Base-by-base conservation (phyloP, 1,284 basidiomycete genomes). In the Ceratobasidium sp. region DNA sequence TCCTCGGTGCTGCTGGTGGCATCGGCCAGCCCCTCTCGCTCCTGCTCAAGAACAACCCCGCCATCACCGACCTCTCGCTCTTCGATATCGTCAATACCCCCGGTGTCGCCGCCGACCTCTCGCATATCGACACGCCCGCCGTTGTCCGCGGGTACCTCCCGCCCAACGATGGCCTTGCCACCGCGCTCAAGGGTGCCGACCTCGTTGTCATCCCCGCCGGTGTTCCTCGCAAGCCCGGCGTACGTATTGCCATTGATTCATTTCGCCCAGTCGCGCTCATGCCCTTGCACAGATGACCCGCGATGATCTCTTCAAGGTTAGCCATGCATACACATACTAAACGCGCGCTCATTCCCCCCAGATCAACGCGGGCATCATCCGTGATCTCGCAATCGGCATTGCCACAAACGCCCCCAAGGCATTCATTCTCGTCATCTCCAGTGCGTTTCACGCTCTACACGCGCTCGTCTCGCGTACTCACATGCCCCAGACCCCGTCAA, bases 291-390 rank as follows among this genome's bases (percentile, higher is more conserved):
- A 74, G 75, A 76, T 74, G 75, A 71, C 65, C 7, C 66, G 76
- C 73, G 96, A 98, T 82, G 93, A 96, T 83, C 87, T 97, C 22
- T 97, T 97, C 90, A 96, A 96, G 87, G 93, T 91, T 75, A 77
- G 83, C 34, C 31, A 34, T 31, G 27, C 29, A 53, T n/a, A 51
- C 14, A 37, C 68, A 54, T 16, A 34, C 59, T n/a, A 27, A n/a
- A 41, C 62, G 24, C 49, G 31, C 48, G 43, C 69, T 73, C 22
- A 68, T 56, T 22, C 24, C 24, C 24, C 9, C 19, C 48, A 95
- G 93, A 96, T 96, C 88, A 99, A 99, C 84, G 98, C 95, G 77
- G 94, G 94, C 72, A 99, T 99, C 82, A 94, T 98, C 76, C 91
- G 92, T 79, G 94, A 95, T 82, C 90, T 99, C 76, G 97, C 96